Base-by-base conservation (phyloP, 331 rosid genomes). In the Pyrus hybrid region DNA sequence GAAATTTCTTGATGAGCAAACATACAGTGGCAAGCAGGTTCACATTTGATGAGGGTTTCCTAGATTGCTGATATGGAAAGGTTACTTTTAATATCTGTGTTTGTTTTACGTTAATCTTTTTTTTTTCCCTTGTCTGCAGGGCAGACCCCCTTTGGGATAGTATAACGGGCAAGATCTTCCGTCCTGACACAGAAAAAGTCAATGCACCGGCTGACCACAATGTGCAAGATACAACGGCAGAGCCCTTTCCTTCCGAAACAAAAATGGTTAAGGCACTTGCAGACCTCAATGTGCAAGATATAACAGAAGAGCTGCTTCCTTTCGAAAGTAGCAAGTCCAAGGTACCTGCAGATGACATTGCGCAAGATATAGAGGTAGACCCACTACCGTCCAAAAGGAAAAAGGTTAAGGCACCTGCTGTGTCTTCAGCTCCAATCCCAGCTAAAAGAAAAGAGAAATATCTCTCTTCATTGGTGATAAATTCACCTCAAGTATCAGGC, bases 41-140 rank as follows among this genome's bases (percentile, higher is more conserved):
- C 11, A 51, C 57, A 51, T 51, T 51, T 51, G 57, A 51, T 1
- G 57, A 51, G 3, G 57, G 20, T 17, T 51, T 51, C 57, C 20
- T 51, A 51, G 57, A 51, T 51, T 18, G 22, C 57, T 51, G 21
- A 18, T 0, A 7, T 18, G 57, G 57, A 18, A 7, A 17, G 21
- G 57, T 18, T 1, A 51, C 8, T 41, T 41, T 41, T 51, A 3
- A 17, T 20, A 51, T 51, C 57, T 51, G 21, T 51, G 56, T 51
- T 41, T 51, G 22, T 20, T 30, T 33, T 58, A 58, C 11, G 70
- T 4, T 67, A 28, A 14, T 13, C 13, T 32, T 18, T 30, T 45
- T 54, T 67, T n/a, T 71, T 70, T 51, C 41, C 16, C 41, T 63
- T 60, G 74, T 78, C 23, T 67, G 28, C 91, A 91, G 97, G 85